Base-by-base conservation (phyloP, 1,284 basidiomycete genomes). In the Cryptococcus hybrid region DNA sequence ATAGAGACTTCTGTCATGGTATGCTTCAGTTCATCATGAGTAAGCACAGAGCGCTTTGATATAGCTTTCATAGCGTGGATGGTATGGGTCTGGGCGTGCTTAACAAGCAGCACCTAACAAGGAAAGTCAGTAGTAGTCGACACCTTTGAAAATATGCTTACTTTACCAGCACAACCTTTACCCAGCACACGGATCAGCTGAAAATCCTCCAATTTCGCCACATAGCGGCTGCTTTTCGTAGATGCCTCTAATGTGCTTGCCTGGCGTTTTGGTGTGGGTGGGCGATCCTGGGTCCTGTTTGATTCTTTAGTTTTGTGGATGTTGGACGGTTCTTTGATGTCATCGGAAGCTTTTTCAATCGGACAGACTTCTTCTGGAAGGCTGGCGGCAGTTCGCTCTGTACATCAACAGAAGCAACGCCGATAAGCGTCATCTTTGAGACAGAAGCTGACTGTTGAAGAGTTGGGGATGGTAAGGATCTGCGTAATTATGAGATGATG, bases 131-230 rank as follows among this genome's bases (percentile, higher is more conserved):
- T 13, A 3, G 37, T 24, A 24, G 37, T 56, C 49, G 54, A 49
- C 47, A 15, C 11, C 3, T 7, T 3, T 8, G 36, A 43, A 6
- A 62, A 57, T 39, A 8, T 3, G 66, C 78, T 64, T 15, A 82
- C 82, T 77, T 95, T 94, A 51, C 93, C 94, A 2, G 94, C 93
- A 70, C 93, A 97, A 1, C 94, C 95, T 79, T 94, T 96, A 12
- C 94, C 94, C 6, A 98, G 81, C 15, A 97, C 94, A 30, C 92
- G 84, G 82, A 96, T 88, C 84, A 97, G 90, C 79, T 97, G 91
- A 75, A 97, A 97, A 78, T 97, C 93, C 66, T 92, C 85, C 59
- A 98, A 83, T 47, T 81, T 80, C 37, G 89, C 88, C 38, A 56
- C 47, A 44, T 45, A 40, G 7, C 37, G 35, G n/a, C 38, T 50